These are phyloP conservation scores for Boletus albobrunnescens DNA, from an alignment of 1,284 basidiomycete genomes.

Conservation along the genomic window DNA sequence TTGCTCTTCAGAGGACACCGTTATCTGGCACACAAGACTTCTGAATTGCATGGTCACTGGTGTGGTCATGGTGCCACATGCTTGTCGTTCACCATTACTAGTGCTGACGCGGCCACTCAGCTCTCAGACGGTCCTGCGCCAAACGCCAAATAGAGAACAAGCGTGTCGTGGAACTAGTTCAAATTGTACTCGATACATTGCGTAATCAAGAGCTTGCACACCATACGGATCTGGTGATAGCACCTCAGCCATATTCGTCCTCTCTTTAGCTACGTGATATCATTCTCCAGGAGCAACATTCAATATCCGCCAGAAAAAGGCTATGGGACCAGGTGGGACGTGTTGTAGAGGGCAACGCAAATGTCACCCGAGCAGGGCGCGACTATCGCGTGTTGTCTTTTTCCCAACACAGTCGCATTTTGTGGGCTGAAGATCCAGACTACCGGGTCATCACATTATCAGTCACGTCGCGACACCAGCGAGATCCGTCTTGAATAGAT, in stretches of 20 bases:
- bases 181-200: slow-evolving; percentile 75
- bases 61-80: slow-evolving; percentile 43
- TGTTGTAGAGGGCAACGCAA: slow-evolving; percentile 91
- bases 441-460: too few species aligned
- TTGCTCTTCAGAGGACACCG: slow-evolving; percentile 56
- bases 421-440: too few species aligned
- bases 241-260: slow-evolving; percentile 78
- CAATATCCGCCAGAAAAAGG: slow-evolving; percentile 59
- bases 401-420: too few species aligned
- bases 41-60: slow-evolving; percentile 63
- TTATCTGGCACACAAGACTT: slow-evolving; percentile 73
- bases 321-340: slow-evolving; percentile 87
- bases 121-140: slow-evolving; percentile 42
- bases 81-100: slow-evolving; percentile 3
- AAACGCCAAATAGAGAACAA: slow-evolving; percentile 60
- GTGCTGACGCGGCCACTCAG: slow-evolving; percentile 28
- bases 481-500: too few species aligned
- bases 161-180: slow-evolving; percentile 74
- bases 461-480: too few species aligned
- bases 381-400: too few species aligned
- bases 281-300: slow-evolving; percentile 80
- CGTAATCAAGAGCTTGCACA: slow-evolving; percentile 85
- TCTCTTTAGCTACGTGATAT: slow-evolving; percentile 90
- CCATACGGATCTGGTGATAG: slow-evolving; percentile 78
- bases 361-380: too few species aligned